A percentile compares a stretch with the other conserved stretches of the same genome.
phyloP scores from a whole-genome alignment of 495 filamentous ascomycete genomes.

The Penicillium flavigenum region DNA sequence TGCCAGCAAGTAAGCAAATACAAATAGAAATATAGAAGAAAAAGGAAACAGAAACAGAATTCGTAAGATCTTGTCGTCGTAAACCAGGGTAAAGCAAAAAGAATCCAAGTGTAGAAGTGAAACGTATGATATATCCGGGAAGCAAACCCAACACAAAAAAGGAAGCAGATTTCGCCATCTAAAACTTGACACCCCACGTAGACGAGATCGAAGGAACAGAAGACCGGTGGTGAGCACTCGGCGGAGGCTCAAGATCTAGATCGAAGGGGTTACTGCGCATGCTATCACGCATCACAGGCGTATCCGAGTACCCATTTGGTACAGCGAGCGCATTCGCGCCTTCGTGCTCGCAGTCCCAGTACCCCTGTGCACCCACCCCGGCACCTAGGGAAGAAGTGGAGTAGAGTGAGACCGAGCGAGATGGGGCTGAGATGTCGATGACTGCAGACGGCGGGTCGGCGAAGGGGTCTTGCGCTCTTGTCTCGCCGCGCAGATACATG shows the following conservation, averaged over 20 bases:
- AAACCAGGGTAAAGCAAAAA: background rate
- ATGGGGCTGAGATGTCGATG: constrained; percentile 15
- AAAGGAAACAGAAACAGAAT: background rate
- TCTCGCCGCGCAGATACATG: constrained; percentile 9
- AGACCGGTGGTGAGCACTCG: constrained; percentile 17
- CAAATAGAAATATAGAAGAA: background rate
- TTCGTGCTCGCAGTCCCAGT: constrained; percentile 3
- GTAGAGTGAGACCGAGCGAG: constrained; percentile 25
- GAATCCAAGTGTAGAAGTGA: background rate
- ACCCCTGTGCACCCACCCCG: background rate
- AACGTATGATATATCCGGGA: background rate
- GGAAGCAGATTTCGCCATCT: background rate
- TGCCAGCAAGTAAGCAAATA: background rate
- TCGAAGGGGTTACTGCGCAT: constrained; percentile 66
- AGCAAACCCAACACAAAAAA: background rate
- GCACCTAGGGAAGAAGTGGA: constrained; percentile 18
- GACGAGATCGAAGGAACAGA: constrained; percentile 13
- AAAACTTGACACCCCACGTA: constrained; percentile 10
- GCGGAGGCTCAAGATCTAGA: constrained; percentile 61
- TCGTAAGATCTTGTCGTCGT: constrained; percentile 5
- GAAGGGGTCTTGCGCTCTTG: constrained; percentile 15
- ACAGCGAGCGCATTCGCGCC: background rate
- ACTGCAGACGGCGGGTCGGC: constrained; percentile 6
- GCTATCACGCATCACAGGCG: constrained; percentile 24
- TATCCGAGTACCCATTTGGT: constrained; percentile 1